A percentile compares a stretch with the other conserved stretches of the same genome.
phyloP scores from a whole-genome alignment of 192 early-diverging fungal genomes.

The Backusella parvicylindrica region DNA sequence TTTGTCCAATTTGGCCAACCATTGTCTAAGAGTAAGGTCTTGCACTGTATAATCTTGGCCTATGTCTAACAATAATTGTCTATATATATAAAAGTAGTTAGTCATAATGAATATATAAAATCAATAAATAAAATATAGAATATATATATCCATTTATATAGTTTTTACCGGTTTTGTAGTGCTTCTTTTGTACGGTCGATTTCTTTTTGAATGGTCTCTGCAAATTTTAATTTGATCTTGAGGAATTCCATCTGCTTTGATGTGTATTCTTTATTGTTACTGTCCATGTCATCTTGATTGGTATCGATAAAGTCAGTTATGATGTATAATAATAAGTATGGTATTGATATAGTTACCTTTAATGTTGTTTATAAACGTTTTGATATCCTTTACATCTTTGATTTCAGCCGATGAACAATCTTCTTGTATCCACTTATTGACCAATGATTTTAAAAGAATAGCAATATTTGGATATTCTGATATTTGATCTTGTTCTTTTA shows the following conservation, averaged over 20 bases:
- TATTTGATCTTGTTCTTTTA: neutral
- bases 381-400: neutral
- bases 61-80: neutral
- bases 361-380: neutral
- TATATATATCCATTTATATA: neutral
- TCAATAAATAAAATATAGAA: neutral
- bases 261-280: neutral
- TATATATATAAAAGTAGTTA: neutral
- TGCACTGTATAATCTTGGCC: neutral
- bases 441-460: neutral
- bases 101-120: neutral
- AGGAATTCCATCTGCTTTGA: neutral
- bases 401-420: neutral
- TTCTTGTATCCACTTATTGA: neutral
- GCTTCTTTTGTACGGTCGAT: neutral
- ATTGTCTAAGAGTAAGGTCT: neutral
- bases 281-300: neutral
- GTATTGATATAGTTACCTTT: neutral
- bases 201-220: neutral
- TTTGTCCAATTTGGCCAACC: neutral
- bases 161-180: neutral
- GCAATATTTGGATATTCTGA: neutral
- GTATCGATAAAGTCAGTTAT: neutral
- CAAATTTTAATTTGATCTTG: neutral
- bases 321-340: too few species aligned